Conservation (phyloP, 176 grass and related monocot genomes). For the Chrysopogon serrulatus region DNA sequence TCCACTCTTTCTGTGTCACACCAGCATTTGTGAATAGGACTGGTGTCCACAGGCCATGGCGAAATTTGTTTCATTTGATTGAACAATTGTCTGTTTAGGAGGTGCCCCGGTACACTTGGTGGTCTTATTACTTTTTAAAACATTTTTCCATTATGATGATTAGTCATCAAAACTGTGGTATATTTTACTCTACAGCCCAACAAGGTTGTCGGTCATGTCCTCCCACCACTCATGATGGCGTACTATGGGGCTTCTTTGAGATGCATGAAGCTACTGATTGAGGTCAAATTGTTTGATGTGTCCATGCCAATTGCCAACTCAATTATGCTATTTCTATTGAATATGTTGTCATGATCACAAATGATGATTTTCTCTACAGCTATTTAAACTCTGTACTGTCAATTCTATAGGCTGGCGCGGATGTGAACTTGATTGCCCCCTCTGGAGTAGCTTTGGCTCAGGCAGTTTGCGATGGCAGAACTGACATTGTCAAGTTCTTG, state of each 20-base stretch:
- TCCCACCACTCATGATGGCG: conserved; percentile 20
- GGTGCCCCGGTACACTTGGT: neutral
- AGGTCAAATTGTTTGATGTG: neutral
- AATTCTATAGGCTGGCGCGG: conserved; percentile 33
- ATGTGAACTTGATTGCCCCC: no score
- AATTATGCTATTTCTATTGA: neutral
- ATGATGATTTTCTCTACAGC: neutral
- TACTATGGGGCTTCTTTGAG: conserved; percentile 9
- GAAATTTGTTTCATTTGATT: no score
- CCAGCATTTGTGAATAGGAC: no score
- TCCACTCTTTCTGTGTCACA: no score
- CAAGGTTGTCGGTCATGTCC: no score
- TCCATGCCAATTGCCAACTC: no score
- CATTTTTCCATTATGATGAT: neutral
- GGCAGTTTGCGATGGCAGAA: no score
- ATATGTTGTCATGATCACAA: neutral
- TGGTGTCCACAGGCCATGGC: no score
- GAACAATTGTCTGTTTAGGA: no score
- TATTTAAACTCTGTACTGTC: neutral
- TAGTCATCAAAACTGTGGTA: neutral
- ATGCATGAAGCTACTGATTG: conserved; percentile 15
- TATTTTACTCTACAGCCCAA: no score
- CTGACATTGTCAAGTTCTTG: no score
- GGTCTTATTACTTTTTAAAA: neutral
- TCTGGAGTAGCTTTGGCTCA: no score